Percentiles rank a stretch among this genome's conserved stretches.
phyloP scores from a whole-genome alignment of 2,329 filamentous ascomycete species.

The Colletotrichum eremochloae region DNA sequence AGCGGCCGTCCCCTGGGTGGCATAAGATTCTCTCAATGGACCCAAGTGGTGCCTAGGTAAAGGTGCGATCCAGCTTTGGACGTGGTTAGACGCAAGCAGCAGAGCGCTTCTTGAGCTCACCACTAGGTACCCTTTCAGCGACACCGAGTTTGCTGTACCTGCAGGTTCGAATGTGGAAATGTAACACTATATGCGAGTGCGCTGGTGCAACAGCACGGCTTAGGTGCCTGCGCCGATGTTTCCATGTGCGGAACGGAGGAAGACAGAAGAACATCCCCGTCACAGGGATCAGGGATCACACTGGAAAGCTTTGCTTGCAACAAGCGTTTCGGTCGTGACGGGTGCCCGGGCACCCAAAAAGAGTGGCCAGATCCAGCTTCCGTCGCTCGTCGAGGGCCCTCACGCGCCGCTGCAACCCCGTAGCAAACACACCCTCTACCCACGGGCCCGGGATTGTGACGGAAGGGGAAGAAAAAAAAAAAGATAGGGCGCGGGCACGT shows the following conservation, averaged over 20 bases:
- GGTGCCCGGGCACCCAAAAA: not conserved
- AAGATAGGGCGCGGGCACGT: constrained; percentile 12
- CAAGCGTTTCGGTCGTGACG: not conserved
- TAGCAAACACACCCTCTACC: constrained; percentile 31
- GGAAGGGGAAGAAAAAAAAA: not conserved
- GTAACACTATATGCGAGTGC: not conserved
- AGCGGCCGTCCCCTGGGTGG: too few relatives aligned
- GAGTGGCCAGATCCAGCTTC: not conserved
- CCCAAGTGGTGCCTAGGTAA: not conserved
- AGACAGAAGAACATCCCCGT: not conserved
- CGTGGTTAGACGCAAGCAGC: not conserved
- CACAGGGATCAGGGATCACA: not conserved
- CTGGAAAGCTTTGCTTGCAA: not conserved
- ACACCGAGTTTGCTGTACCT: not conserved
- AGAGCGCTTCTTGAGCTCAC: not conserved
- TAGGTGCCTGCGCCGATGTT: constrained; percentile 1
- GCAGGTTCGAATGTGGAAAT: not conserved
- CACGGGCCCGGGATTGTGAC: constrained; percentile 15
- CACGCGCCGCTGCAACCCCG: not conserved
- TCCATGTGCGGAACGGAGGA: constrained; percentile 7
- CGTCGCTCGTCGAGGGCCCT: not conserved
- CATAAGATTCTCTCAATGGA: not conserved
- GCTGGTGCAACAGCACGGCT: too few relatives aligned
- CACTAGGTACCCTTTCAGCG: not conserved
- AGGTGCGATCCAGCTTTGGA: not conserved